Percentiles rank a stretch among this genome's conserved stretches.
Conservation (phyloP, 1,284 basidiomycete genomes). For the Ceratobasidium sp. region DNA sequence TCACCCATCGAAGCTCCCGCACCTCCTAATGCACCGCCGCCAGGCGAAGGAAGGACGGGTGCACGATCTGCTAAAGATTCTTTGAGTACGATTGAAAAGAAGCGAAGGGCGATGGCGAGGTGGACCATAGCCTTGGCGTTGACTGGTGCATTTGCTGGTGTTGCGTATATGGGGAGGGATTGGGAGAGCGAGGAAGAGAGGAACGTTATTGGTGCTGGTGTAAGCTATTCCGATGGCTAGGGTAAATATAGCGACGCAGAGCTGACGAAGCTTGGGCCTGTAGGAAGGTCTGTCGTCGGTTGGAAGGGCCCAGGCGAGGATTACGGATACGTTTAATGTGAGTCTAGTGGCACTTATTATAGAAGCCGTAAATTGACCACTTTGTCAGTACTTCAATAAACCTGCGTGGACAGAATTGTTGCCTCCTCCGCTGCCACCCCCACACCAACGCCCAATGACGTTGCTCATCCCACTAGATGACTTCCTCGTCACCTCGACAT, state of each 20-base stretch:
- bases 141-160: conserved; percentile 68
- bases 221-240: background rate
- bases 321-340: conserved; percentile 48
- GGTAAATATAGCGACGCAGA: background rate
- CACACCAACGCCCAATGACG: conserved; percentile 92
- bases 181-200: conserved; percentile 70
- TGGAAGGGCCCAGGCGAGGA: conserved; percentile 47
- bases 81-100: conserved; percentile 78
- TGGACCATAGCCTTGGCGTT: conserved; percentile 62
- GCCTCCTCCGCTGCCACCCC: conserved; percentile 87
- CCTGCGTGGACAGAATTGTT: conserved; percentile 93
- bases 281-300: conserved; percentile 35
- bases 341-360: conserved; percentile 56
- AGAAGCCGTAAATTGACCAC: background rate
- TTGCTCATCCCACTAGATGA: conserved; percentile 94
- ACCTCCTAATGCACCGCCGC: conserved; percentile 9
- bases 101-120: conserved; percentile 69
- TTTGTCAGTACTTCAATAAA: conserved; percentile 86
- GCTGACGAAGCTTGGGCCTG: conserved; percentile 11
- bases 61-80: conserved; percentile 79
- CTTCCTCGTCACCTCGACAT: conserved; percentile 89
- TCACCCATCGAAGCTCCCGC: conserved; percentile 33
- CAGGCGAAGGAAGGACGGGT: conserved; percentile 65
- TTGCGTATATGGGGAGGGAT: conserved; percentile 71
- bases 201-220: conserved; percentile 31